phyloP scores from a whole-genome alignment of 495 filamentous ascomycete species.

The Halenospora varia region DNA sequence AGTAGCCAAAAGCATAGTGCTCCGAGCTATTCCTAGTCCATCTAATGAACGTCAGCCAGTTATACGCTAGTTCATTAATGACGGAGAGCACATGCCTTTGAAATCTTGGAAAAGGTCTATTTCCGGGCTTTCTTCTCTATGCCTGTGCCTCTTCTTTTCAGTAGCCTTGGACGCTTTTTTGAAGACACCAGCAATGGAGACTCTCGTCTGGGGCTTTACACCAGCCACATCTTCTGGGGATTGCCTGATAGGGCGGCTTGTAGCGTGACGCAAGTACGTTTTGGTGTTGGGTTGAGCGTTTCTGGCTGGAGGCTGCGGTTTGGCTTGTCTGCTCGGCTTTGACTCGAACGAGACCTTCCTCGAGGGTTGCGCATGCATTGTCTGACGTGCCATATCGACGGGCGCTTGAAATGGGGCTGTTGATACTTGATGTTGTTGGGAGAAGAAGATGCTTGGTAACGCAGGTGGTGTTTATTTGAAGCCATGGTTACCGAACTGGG shows the following conservation, averaged over 20 bases:
- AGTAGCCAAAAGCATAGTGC: constrained; percentile 13
- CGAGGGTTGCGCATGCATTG: neutral
- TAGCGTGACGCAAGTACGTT: neutral
- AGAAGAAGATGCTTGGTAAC: too few species aligned
- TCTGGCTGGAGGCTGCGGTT: neutral
- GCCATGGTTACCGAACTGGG: neutral
- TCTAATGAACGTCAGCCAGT: constrained; percentile 4
- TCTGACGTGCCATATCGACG: neutral
- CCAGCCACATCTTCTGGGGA: neutral
- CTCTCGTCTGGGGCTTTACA: neutral
- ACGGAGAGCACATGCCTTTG: constrained; percentile 3
- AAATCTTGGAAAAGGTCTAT: constrained; percentile 1
- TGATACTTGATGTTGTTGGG: neutral
- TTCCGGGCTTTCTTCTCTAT: constrained; percentile 7
- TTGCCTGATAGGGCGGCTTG: neutral
- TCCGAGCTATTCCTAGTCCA: constrained; percentile 11
- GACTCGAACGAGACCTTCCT: neutral
- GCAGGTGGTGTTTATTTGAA: too few species aligned
- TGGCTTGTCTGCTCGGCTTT: neutral
- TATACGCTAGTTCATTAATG: neutral
- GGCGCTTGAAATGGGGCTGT: neutral
- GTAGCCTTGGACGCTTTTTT: constrained; percentile 5
- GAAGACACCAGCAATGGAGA: constrained; percentile 17
- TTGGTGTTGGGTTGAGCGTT: neutral
- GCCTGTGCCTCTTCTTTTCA: constrained; percentile 9